Evolutionary conservation across 1,284 basidiomycete species (phyloP), one percentile per base, ranked within the genome.

Genomic region (Farysia itapuensis): DNA sequence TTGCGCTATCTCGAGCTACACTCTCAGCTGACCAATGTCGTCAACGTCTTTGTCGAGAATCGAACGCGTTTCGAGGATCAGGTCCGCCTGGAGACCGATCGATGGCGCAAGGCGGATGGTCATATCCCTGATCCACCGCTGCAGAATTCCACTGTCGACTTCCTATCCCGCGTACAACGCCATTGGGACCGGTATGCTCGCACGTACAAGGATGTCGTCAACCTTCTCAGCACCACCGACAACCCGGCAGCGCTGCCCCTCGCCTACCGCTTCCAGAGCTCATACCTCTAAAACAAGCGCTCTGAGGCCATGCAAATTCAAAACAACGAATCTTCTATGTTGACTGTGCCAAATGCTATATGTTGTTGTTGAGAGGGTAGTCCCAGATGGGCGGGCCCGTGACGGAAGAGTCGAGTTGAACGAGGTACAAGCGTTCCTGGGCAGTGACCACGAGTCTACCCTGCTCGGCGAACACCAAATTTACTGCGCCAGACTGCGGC

Each of bases 221-320:
- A 64, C 24, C 48, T 75, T 29, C 47, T 73, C 25, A 67, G 72
- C 22, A 76, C 71, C 7, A 75, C 74, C 21, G 74, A 76, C 33
- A 76, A 74, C 31, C 74, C 74, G 5, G 70, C 74, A 2, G 74
- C 73, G 4, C 36, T 72, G 37, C 73, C 73, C 7, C 44, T 75
- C 16, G 61, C 70, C 23, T 70, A 74, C 34, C 57, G 70, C 12
- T 57, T 75, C 23, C 71, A 75, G 49, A 67, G 59, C 37, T 44
- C 54, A 18, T 50, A 64, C 18, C 43, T 52, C 35, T 66, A 54
- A 33, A 28, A n/a, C n/a, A n/a, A n/a, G n/a, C n/a, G n/a, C n/a
- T n/a, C n/a, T n/a, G n/a, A n/a, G n/a, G n/a, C n/a, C n/a, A n/a
- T n/a, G n/a, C n/a, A n/a, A n/a, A n/a, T n/a, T n/a, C n/a, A n/a